These are phyloP conservation scores for Lanmaoa pseudosensibilis DNA, from an alignment of 768 basidiomycete species.

Conservation along the genomic window DNA sequence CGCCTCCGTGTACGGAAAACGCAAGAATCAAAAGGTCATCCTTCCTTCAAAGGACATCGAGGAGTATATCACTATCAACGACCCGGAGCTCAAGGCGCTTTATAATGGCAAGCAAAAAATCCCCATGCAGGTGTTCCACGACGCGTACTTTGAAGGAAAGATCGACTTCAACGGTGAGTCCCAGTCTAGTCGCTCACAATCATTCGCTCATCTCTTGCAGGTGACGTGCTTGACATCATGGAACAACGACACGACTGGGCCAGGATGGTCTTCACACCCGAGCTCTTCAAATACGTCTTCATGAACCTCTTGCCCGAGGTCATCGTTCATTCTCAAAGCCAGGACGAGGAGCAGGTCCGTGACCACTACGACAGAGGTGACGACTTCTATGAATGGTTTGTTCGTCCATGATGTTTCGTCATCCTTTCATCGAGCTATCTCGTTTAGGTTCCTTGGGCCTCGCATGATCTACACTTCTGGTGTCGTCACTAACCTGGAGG, in stretches of 20 bases:
- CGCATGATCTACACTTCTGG: conserved; percentile 99
- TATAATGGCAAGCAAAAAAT: conserved; percentile 90
- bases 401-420: background rate
- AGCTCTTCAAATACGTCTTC: conserved; percentile 94
- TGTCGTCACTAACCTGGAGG: conserved; percentile 67
- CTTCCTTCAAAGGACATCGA: conserved; percentile 86
- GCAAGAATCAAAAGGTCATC: conserved; percentile 81
- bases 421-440: background rate
- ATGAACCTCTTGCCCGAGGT: conserved; percentile 89
- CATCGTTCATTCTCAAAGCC: conserved; percentile 82
- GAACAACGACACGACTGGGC: conserved; percentile 97
- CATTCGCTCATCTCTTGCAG: conserved; percentile 38
- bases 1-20: conserved; percentile 76
- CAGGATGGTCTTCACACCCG: conserved; percentile 84
- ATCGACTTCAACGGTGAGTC: conserved; percentile 89
- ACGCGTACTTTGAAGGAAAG: conserved; percentile 96
- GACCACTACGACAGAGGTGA: conserved; percentile 97
- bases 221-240: conserved; percentile 90
- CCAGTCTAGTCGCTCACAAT: background rate
- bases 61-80: conserved; percentile 89
- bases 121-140: conserved; percentile 96
- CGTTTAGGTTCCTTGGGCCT: conserved; percentile 80
- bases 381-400: conserved; percentile 87
- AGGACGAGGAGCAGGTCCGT: conserved; percentile 95
- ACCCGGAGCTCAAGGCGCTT: conserved; percentile 71